These are phyloP conservation scores for Daldinia bambusicola DNA, from an alignment of 495 filamentous ascomycete species.

Conservation along the genomic window DNA sequence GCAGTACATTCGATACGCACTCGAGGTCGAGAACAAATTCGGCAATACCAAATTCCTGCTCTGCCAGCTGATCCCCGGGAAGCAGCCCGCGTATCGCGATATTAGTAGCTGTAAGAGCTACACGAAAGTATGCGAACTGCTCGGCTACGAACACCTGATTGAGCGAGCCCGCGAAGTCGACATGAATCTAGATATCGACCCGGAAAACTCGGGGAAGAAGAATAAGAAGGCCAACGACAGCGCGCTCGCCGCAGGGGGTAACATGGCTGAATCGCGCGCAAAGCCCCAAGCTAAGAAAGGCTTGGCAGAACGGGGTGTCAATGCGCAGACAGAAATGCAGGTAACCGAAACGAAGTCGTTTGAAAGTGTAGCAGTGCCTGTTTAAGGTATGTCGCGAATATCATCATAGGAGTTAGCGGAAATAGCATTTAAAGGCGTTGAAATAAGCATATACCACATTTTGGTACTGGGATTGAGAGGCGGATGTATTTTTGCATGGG, in stretches of 20 bases:
- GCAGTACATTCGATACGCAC: conserved; percentile 73
- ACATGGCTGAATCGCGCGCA: conserved; percentile 45
- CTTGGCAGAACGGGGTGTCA: conserved; percentile 49
- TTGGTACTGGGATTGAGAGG: background rate
- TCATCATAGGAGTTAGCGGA: conserved; percentile 16
- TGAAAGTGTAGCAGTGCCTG: conserved; percentile 30
- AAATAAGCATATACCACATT: conserved; percentile 27
- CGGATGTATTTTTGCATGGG: conserved; percentile 26
- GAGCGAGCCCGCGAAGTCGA: conserved; percentile 71
- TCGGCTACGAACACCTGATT: conserved; percentile 70
- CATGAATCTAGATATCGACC: conserved; percentile 66
- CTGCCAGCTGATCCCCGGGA: conserved; percentile 85
- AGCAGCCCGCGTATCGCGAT: conserved; percentile 65
- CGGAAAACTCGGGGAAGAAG: conserved; percentile 53
- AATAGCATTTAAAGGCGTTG: conserved; percentile 45
- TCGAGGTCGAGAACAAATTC: conserved; percentile 84
- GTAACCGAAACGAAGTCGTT: conserved; percentile 19
- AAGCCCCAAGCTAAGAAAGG: conserved; percentile 43
- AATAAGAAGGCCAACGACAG: conserved; percentile 52
- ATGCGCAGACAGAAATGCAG: conserved; percentile 14
- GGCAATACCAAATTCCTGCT: conserved; percentile 93
- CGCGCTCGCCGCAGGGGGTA: conserved; percentile 53
- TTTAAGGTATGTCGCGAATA: conserved; percentile 3
- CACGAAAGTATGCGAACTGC: conserved; percentile 65
- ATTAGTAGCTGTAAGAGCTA: conserved; percentile 72